Evolutionary conservation across 495 filamentous ascomycete species (phyloP), one percentile per base, ranked within the genome.

Genomic region (Glonium stellatum): DNA sequence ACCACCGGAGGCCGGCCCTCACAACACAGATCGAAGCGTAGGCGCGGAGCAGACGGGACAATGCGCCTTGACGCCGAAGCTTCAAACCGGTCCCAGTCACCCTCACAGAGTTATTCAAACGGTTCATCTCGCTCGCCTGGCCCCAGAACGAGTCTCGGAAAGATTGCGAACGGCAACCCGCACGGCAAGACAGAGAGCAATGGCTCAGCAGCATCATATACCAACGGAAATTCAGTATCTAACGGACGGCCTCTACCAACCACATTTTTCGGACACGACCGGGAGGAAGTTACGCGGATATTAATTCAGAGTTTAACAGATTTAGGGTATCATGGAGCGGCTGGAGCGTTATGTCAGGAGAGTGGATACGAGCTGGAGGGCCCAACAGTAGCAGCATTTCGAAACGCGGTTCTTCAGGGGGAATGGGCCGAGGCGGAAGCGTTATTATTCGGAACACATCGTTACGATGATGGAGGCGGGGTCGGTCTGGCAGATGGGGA

Each of bases 201-300:
- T 52, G 61, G 64, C 36, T 67, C 67, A 18, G 48, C 58, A 37
- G 56, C 58, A 31, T 42, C 57, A 19, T 67, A 77, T 41, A 72
- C 73, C 4, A 84, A 84, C 61, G 81, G 81, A 27, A 69, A 71
- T 27, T 70, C 70, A 4, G 49, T 66, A 34, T 12, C 64, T 48
- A 76, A 77, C 64, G 64, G 71, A 18, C 67, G 68, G 22, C 60
- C 70, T 11, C 65, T 70, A 60, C 57, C 71, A 27, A 58, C 75
- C 11, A 75, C 76, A 52, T 89, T 84, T 68, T 87, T 82, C 63
- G 91, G 90, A 21, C 92, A 99, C 70, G 85, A 92, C 70, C 85
- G 90, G 68, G 92, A 95, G 76, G 92, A 99, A 74, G 86, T 97
- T 11, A 93, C 93, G 6, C 80, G 93, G 54, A 88, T 99, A 54